These are phyloP conservation scores for Plasmodium cynomolgi DNA, from an alignment of 169 alveolate species.

Conservation along the genomic window DNA sequence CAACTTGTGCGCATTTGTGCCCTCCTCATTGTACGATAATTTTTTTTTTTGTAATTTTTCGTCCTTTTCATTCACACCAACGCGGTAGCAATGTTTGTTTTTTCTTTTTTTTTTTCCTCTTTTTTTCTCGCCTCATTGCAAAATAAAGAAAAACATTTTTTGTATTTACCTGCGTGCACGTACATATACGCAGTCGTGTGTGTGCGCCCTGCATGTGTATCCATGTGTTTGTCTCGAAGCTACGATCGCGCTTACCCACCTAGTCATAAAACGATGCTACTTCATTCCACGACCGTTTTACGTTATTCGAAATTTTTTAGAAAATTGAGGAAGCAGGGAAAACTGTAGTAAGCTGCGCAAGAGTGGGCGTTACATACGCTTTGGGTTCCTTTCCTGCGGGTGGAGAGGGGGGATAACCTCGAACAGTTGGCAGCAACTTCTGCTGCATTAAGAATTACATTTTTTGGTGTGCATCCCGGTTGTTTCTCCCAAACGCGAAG, in stretches of 20 bases:
- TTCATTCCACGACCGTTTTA: not conserved
- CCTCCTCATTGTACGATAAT: not conserved
- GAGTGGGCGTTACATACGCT: not conserved
- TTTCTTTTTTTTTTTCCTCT: not conserved
- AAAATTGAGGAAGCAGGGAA: not conserved
- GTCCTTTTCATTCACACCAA: not conserved
- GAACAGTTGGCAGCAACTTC: not conserved
- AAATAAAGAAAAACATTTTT: not conserved
- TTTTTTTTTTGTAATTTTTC: not conserved
- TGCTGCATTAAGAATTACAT: not conserved
- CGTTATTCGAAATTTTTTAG: constrained; percentile 10
- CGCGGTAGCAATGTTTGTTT: constrained; percentile 10
- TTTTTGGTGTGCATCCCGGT: not conserved
- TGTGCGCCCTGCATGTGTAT: not conserved
- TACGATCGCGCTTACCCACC: not conserved
- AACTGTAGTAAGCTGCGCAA: not conserved
- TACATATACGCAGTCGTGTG: not conserved
- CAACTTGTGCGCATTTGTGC: not conserved
- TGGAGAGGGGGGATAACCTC: not conserved
- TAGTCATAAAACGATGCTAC: not conserved
- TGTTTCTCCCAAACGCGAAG: not conserved
- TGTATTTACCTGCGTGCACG: not conserved
- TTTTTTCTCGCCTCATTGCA: not conserved
- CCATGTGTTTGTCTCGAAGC: not conserved
- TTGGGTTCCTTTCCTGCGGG: not conserved